A percentile compares a stretch with the other conserved stretches of the same genome.
Conservation (phyloP, 225 moss, liverwort and hornwort genomes). For the Neckera pumila region DNA sequence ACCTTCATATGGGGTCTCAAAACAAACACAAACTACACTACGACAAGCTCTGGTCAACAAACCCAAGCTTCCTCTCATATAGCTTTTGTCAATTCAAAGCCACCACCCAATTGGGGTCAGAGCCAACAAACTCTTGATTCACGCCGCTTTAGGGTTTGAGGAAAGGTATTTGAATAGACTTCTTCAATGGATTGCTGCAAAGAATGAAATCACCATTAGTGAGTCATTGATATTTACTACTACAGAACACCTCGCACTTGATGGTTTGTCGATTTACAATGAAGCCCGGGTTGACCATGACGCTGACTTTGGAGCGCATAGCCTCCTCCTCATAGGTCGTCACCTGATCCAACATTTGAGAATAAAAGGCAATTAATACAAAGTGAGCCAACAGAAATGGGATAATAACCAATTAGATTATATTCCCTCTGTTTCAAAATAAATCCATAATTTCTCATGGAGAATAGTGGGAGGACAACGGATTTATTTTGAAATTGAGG, state of each 20-base stretch:
- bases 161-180: background rate
- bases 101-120: background rate
- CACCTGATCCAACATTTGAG: slow-evolving; percentile 15
- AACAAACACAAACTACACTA: background rate
- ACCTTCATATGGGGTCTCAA: background rate
- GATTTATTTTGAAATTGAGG: too few species aligned
- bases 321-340: slow-evolving; percentile 27
- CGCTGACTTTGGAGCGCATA: slow-evolving; percentile 24
- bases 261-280: slow-evolving; percentile 39
- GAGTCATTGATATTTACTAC: slow-evolving; percentile 24
- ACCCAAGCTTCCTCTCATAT: background rate
- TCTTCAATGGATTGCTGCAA: background rate
- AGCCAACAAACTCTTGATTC: background rate
- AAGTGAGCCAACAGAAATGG: background rate
- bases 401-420: background rate
- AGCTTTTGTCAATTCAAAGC: background rate
- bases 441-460: too few species aligned
- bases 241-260: slow-evolving; percentile 43
- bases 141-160: background rate
- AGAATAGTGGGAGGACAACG: too few species aligned
- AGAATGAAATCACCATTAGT: background rate
- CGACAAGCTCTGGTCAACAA: background rate
- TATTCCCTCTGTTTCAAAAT: background rate
- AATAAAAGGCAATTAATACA: too few species aligned
- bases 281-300: slow-evolving; percentile 42